Percentiles rank a stretch among this genome's conserved stretches.
Conservation (phyloP, 1,284 basidiomycete genomes). For the Ceratobasidium sp. region DNA sequence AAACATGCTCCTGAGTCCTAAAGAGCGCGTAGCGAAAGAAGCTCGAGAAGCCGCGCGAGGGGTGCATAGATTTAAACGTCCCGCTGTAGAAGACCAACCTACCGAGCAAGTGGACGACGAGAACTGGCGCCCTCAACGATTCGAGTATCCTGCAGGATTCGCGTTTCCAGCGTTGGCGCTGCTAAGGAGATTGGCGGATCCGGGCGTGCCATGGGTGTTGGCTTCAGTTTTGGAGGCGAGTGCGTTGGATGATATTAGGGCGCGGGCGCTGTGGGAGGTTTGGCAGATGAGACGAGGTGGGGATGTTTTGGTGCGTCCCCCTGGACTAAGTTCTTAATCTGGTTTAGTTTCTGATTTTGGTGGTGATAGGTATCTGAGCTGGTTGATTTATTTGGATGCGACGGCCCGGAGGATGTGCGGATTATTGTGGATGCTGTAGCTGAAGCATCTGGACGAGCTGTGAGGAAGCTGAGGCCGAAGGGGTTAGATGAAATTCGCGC, state of each 20-base stretch:
- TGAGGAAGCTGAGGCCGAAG: constrained; percentile 25
- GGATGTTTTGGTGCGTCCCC: constrained; percentile 4
- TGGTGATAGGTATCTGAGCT: constrained; percentile 18
- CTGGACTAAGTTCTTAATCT: neutral
- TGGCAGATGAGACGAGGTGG: constrained; percentile 30
- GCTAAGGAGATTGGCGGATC: constrained; percentile 24
- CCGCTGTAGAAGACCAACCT: neutral
- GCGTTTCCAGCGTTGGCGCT: constrained; percentile 20
- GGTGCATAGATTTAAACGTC: constrained; percentile 30
- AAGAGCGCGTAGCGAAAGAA: constrained; percentile 34
- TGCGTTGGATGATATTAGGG: constrained; percentile 38
- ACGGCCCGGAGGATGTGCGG: constrained; percentile 22
- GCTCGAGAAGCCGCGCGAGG: constrained; percentile 12
- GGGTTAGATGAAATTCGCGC: constrained; percentile 27
- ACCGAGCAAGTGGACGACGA: constrained; percentile 2
- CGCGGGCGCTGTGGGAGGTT: constrained; percentile 35
- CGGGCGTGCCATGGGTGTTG: constrained; percentile 38
- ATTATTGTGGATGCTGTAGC: constrained; percentile 19
- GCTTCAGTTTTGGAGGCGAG: constrained; percentile 36
- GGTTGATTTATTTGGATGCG: constrained; percentile 29
- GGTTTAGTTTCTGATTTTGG: neutral
- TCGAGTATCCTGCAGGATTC: constrained; percentile 24
- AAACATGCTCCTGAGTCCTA: constrained; percentile 18
- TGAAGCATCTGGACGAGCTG: constrained; percentile 26
- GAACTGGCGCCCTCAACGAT: constrained; percentile 35